A percentile compares a stretch with the other conserved stretches of the same genome.
phyloP scores from a whole-genome alignment of 805 yeast species.

The Candida tibetensis region DNA sequence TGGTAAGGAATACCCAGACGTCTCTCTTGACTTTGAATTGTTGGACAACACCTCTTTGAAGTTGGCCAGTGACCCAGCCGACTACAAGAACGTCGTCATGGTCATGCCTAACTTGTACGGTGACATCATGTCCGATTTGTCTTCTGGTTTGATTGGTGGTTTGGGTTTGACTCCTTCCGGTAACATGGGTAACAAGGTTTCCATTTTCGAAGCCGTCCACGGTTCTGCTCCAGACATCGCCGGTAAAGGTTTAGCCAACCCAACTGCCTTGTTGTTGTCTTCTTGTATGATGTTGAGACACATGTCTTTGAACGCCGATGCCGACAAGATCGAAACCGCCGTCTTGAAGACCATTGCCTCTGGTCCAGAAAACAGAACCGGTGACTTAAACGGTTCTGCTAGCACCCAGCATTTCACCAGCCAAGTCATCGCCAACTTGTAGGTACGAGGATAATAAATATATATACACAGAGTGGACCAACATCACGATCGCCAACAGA shows the following conservation, averaged over 20 bases:
- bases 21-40: slow-evolving; percentile 77
- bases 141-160: slow-evolving; percentile 98
- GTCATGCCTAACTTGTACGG: slow-evolving; percentile 99
- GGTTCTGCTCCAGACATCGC: slow-evolving; percentile 99
- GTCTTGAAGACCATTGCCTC: slow-evolving; percentile 89
- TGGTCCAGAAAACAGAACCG: slow-evolving; percentile 93
- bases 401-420: slow-evolving; percentile 86
- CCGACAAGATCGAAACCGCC: slow-evolving; percentile 84
- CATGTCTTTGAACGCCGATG: slow-evolving; percentile 83
- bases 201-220: slow-evolving; percentile 98
- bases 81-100: slow-evolving; percentile 85
- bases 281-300: slow-evolving; percentile 99
- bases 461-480: slow-evolving; percentile 1
- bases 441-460: slow-evolving; percentile 17
- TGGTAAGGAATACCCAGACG: slow-evolving; percentile 88
- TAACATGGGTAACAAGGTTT: slow-evolving; percentile 97
- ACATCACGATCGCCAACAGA: no score
- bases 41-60: slow-evolving; percentile 94
- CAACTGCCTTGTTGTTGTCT: slow-evolving; percentile 93
- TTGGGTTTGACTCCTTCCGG: slow-evolving; percentile 98
- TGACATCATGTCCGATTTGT: slow-evolving; percentile 96
- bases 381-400: slow-evolving; percentile 92
- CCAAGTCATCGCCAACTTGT: slow-evolving; percentile 79
- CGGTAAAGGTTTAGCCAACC: slow-evolving; percentile 98
- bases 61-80: slow-evolving; percentile 84